These are phyloP conservation scores for Emericellopsis cladophorae DNA, from an alignment of 2,329 filamentous ascomycete species.

Conservation along the genomic window DNA sequence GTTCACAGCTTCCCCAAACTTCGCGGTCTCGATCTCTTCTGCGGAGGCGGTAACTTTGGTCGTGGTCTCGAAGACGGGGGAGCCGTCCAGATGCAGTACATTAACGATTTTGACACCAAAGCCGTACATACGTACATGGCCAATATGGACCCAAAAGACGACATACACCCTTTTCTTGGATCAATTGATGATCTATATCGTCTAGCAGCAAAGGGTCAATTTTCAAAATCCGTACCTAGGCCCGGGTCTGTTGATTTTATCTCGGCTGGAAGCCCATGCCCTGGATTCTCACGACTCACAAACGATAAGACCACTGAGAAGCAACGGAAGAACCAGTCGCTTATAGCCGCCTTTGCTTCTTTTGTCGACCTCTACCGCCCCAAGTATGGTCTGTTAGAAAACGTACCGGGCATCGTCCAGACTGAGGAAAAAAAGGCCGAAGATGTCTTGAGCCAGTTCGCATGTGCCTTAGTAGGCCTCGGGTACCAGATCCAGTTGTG, in stretches of 20 bases:
- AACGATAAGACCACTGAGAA: constrained; percentile 34
- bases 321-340: constrained; percentile 59
- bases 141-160: constrained; percentile 33
- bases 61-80: constrained; percentile 63
- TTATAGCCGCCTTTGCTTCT: constrained; percentile 64
- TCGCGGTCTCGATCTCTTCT: constrained; percentile 59
- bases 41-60: constrained; percentile 67
- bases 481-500: constrained; percentile 65
- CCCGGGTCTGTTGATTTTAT: constrained; percentile 58
- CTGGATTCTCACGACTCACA: constrained; percentile 60
- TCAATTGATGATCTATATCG: constrained; percentile 59
- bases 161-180: constrained; percentile 47
- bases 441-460: constrained; percentile 60
- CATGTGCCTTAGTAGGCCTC: constrained; percentile 61
- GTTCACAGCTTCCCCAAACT: constrained; percentile 22
- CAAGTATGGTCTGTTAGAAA: constrained; percentile 65
- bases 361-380: constrained; percentile 66
- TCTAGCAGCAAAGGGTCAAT: constrained; percentile 37
- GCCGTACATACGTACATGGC: constrained; percentile 66
- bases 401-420: constrained; percentile 55
- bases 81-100: constrained; percentile 50
- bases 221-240: constrained; percentile 30
- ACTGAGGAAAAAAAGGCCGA: constrained; percentile 30
- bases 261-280: constrained; percentile 64
- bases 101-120: constrained; percentile 50